Base-by-base conservation (phyloP, 306 rosid species). In the Prunus salicina region DNA sequence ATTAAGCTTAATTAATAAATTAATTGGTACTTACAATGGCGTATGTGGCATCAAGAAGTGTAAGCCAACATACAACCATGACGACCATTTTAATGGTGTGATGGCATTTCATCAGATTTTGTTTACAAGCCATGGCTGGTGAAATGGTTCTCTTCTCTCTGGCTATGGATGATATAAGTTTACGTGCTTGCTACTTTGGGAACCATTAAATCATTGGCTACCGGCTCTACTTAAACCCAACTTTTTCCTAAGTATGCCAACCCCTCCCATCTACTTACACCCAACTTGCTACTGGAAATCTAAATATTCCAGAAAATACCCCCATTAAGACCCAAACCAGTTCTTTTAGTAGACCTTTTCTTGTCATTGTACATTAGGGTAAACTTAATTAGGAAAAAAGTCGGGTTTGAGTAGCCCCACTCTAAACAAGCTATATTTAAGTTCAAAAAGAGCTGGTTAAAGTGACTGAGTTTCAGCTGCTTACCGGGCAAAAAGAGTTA, bases 11-110 rank as follows among this genome's bases (percentile, higher is more conserved):
- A 22, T 14, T 13, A 4, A 34, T 20, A 28, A 62, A 34, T 1
- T n/a, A 63, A 11, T 9, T n/a, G 19, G 18, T 49, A 15, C 64
- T 72, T 67, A 72, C 85, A 13, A 57, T 0, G 34, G 82, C 82
- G 22, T 28, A 13, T 8, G 80, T 20, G 61, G 72, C 43, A 62
- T 82, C 67, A 51, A 73, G 20, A 5, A 30, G 14, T 67, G 70
- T 52, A 45, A 60, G 46, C 16, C 66, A 49, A 50, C 81, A 76
- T 20, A 72, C 62, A 47, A 30, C n/a, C 49, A 53, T 18, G 20
- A 61, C 58, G 41, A 82, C 28, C 58, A 58, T 61, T 38, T 49
- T 49, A 12, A 73, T 8, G 72, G 25, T 25, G 67, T 67, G 3
- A 41, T 20, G 72, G 24, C 38, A 62, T 32, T 51, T 73, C 46